Conservation (phyloP, 2,329 filamentous ascomycete species). For the Cordyceps farinosa region DNA sequence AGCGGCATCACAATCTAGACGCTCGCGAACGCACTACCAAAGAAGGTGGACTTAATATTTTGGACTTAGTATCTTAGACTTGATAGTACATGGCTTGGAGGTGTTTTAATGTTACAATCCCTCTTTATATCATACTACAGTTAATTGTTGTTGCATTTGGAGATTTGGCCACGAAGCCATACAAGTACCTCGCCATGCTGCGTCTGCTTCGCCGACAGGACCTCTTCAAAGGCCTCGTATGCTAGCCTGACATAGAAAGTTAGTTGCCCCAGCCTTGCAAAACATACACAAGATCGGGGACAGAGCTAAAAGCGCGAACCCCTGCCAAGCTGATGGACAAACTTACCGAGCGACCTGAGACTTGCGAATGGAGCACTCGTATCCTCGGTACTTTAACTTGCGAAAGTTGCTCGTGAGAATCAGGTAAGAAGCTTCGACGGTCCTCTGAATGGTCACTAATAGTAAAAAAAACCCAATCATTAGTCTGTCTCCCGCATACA, state of each 20-base stretch:
- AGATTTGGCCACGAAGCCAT: conserved; percentile 60
- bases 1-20: conserved; percentile 32
- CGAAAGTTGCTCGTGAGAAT: conserved; percentile 58
- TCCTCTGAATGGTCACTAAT: conserved; percentile 61
- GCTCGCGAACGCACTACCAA: not conserved
- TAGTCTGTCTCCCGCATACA: not conserved
- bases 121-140: not conserved
- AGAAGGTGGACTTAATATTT: not conserved
- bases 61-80: too few species aligned
- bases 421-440: conserved; percentile 61
- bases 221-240: conserved; percentile 63
- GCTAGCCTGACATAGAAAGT: conserved; percentile 52
- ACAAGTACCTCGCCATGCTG: conserved; percentile 59
- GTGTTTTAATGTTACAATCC: too few species aligned
- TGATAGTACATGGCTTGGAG: not conserved
- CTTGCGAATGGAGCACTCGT: conserved; percentile 57
- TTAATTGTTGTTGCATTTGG: conserved; percentile 28
- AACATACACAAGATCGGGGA: too few species aligned
- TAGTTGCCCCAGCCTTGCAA: not conserved
- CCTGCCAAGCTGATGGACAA: not conserved
- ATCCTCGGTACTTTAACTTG: conserved; percentile 44
- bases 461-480: not conserved
- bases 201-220: conserved; percentile 69
- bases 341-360: conserved; percentile 60
- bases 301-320: too few species aligned